Conservation (phyloP, 768 basidiomycete species). For the Tulasnella sp. region DNA sequence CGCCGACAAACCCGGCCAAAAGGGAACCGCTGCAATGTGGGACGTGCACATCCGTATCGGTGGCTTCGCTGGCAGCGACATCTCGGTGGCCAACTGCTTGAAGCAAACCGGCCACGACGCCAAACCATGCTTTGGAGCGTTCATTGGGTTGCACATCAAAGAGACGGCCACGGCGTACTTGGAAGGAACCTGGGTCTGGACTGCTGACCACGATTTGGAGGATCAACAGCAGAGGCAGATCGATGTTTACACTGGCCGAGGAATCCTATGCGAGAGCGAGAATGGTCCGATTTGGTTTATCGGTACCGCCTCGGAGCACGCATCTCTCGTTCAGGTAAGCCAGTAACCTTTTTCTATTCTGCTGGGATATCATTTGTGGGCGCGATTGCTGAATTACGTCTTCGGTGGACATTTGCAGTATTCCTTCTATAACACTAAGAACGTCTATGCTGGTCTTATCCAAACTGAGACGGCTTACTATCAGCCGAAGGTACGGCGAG, state of each 20-base stretch:
- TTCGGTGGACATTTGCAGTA: slow-evolving; percentile 51
- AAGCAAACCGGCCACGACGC: slow-evolving; percentile 40
- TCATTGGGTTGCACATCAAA: slow-evolving; percentile 64
- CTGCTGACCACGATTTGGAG: slow-evolving; percentile 79
- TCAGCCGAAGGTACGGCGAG: slow-evolving; percentile 8
- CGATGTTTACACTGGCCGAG: slow-evolving; percentile 68
- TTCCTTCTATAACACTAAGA: slow-evolving; percentile 59
- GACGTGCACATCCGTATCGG: slow-evolving; percentile 56
- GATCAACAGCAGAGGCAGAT: slow-evolving; percentile 52
- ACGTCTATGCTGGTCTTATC: slow-evolving; percentile 71
- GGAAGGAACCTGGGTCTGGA: slow-evolving; percentile 67
- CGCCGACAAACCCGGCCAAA: slow-evolving; percentile 57
- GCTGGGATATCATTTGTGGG: slow-evolving; percentile 28
- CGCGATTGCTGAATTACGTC: neutral
- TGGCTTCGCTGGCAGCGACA: slow-evolving; percentile 36
- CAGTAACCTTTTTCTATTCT: neutral
- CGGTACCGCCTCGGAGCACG: slow-evolving; percentile 56
- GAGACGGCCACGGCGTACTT: slow-evolving; percentile 46
- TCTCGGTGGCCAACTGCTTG: slow-evolving; percentile 44
- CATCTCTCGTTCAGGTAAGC: slow-evolving; percentile 20
- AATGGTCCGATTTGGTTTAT: slow-evolving; percentile 79
- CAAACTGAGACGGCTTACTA: slow-evolving; percentile 67
- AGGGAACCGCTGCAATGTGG: slow-evolving; percentile 63
- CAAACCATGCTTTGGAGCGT: slow-evolving; percentile 62
- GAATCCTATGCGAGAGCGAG: slow-evolving; percentile 69